Evolutionary conservation across 208 protist genomes (phyloP).

Genomic region (Crithidia fasciculata): DNA sequence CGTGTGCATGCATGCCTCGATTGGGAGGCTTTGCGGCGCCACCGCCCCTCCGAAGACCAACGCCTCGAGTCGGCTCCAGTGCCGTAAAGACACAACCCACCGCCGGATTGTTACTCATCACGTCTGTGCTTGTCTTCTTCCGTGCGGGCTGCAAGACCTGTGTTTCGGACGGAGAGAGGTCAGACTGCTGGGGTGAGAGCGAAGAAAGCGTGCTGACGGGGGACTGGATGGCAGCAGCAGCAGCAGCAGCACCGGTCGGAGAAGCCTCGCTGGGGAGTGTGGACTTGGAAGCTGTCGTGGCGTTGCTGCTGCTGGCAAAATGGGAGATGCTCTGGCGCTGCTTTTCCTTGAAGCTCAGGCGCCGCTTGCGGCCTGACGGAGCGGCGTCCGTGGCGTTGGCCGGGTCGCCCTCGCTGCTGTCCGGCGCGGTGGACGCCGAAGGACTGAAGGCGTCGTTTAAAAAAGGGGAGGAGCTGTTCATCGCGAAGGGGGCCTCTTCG

Average conservation of each 20-base stretch:
- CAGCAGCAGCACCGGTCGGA: too few relatives aligned
- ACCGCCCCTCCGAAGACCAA: not conserved
- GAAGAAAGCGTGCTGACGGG: slow-evolving; percentile 3
- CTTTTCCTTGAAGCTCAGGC: slow-evolving; percentile 33
- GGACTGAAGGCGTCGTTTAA: not conserved
- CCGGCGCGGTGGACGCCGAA: not conserved
- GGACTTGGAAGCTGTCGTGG: not conserved
- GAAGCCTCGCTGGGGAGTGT: not conserved
- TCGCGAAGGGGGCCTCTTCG: not conserved
- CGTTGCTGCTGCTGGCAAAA: not conserved
- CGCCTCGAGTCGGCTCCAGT: slow-evolving; percentile 9
- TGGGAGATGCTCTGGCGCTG: slow-evolving; percentile 18
- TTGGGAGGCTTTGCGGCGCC: not conserved
- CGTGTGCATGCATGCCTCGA: not conserved
- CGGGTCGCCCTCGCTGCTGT: not conserved
- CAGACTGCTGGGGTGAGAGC: not conserved
- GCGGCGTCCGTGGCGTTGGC: not conserved
- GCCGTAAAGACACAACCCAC: slow-evolving; percentile 13
- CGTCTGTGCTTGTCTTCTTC: slow-evolving; percentile 3
- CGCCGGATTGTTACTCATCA: not conserved
- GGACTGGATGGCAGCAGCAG: not conserved
- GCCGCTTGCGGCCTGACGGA: slow-evolving; percentile 6
- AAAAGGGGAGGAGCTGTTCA: not conserved
- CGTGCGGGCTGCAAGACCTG: not conserved
- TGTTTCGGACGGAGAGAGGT: not conserved